Conservation (phyloP, 83 land plant species). For the Picea abies region DNA sequence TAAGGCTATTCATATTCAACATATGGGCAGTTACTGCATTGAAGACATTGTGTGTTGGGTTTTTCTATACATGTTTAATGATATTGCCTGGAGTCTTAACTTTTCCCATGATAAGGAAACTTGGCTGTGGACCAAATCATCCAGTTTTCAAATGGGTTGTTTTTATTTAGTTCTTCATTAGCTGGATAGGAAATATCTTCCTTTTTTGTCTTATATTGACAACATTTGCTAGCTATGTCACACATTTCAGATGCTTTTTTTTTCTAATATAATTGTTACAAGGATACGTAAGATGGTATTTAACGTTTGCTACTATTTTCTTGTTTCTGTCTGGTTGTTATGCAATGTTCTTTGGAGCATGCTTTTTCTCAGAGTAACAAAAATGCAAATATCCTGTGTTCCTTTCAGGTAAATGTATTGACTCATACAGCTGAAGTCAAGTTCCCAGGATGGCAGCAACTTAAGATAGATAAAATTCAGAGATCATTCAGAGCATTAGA, state of each 20-base stretch:
- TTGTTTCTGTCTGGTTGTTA: neutral
- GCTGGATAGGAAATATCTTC: neutral
- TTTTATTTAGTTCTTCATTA: neutral
- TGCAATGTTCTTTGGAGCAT: neutral
- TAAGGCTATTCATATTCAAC: neutral
- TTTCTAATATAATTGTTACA: neutral
- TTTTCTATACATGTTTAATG: neutral
- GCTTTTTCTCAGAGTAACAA: neutral
- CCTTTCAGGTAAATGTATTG: constrained; percentile 53
- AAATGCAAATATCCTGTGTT: neutral
- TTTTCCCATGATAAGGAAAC: neutral
- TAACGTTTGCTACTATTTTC: neutral
- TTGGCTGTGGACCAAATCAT: neutral
- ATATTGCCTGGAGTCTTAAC: neutral
- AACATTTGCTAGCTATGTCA: neutral
- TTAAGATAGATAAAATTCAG: constrained; percentile 23
- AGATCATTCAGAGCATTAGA: constrained; percentile 13
- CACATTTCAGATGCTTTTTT: neutral
- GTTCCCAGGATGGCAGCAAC: constrained; percentile 23
- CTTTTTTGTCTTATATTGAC: neutral
- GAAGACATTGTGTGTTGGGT: neutral
- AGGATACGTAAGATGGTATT: neutral
- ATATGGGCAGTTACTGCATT: neutral
- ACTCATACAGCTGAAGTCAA: constrained; percentile 56
- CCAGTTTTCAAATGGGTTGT: neutral